A percentile compares a stretch with the other conserved stretches of the same genome.
phyloP scores from a whole-genome alignment of 306 rosid genomes.

The Cyclanthera cordifolia region DNA sequence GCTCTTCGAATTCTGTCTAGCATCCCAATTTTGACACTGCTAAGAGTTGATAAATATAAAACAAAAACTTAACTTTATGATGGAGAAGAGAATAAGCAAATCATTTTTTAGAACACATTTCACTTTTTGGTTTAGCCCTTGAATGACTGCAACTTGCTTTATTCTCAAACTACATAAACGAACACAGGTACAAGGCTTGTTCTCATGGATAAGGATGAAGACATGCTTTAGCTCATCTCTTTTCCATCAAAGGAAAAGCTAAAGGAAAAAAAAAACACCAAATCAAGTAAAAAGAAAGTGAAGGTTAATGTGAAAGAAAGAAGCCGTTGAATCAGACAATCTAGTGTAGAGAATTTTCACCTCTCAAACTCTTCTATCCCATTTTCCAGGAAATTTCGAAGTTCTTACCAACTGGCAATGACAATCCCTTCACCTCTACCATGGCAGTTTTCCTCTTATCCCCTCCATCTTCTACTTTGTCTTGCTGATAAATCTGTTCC shows the following conservation, averaged over 20 bases:
- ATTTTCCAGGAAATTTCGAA: constrained; percentile 78
- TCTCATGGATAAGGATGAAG: constrained; percentile 39
- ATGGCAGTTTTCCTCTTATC: constrained; percentile 29
- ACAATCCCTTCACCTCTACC: constrained; percentile 60
- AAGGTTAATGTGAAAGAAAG: background rate
- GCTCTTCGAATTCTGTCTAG: too few species aligned
- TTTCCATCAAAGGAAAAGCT: constrained; percentile 19
- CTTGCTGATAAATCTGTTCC: constrained; percentile 29
- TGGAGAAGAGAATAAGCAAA: too few species aligned
- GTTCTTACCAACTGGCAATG: constrained; percentile 63
- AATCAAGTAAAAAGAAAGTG: background rate
- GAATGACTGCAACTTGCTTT: constrained; percentile 8
- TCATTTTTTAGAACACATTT: too few species aligned
- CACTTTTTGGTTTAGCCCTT: too few species aligned
- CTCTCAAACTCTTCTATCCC: constrained; percentile 32
- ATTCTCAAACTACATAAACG: constrained; percentile 13
- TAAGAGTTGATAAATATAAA: too few species aligned
- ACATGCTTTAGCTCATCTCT: constrained; percentile 34
- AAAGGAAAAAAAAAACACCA: background rate
- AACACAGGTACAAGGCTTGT: constrained; percentile 17
- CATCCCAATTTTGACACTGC: too few species aligned
- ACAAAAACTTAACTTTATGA: too few species aligned
- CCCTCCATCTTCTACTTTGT: constrained; percentile 29
- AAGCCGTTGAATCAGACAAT: constrained; percentile 1
- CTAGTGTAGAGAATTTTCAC: background rate